Evolutionary conservation across 371 early-diverging fungal species (phyloP), one percentile per base, ranked within the genome.

Genomic region (Mortierella sp.): DNA sequence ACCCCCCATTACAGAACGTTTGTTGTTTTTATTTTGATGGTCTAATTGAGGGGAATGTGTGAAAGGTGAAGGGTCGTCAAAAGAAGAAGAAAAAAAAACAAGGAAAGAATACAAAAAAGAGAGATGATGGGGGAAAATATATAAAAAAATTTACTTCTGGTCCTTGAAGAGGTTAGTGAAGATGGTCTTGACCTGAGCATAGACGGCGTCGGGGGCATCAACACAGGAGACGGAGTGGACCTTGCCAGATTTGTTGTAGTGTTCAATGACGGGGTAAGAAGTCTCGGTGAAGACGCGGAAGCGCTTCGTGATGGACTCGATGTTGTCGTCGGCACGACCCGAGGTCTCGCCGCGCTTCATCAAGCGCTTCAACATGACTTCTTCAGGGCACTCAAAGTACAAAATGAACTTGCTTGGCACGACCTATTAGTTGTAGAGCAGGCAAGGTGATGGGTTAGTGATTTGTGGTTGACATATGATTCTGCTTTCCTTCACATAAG

Each of bases 261-360:
- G 88, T 70, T 95, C 95, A 78, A 99, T 95, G 14, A 99, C 99
- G 4, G 99, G 99, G 91, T 92, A 96, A 80, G 94, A 95, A 13
- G 96, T 95, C 50, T 97, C 95, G 44, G 87, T 83, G 79, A 97
- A 99, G 0, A 95, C 95, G 13, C 82, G 88, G 92, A 99, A 99
- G 21, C 99, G 92, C 91, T 99, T 99, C 84, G 91, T 93, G 93
- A 99, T 98, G 1, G 96, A 95, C 84, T 99, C 98, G 57, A 96
- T 92, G 83, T 99, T 98, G 84, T 99, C 99, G 82, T 99, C 99
- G 13, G 93, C 89, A 31, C 99, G 92, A 24, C 99, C 99, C 72
- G 95, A 95, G 57, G 97, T 98, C 87, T 98, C 96, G 16, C 98
- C 97, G 73, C 97, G 93, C 84, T 96, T 96, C 80, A 98, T 81